Percentiles rank a stretch among this genome's conserved stretches.
Evolutionary conservation across 1,284 basidiomycete genomes (phyloP).

Genomic region (Neonothopanus nambi): DNA sequence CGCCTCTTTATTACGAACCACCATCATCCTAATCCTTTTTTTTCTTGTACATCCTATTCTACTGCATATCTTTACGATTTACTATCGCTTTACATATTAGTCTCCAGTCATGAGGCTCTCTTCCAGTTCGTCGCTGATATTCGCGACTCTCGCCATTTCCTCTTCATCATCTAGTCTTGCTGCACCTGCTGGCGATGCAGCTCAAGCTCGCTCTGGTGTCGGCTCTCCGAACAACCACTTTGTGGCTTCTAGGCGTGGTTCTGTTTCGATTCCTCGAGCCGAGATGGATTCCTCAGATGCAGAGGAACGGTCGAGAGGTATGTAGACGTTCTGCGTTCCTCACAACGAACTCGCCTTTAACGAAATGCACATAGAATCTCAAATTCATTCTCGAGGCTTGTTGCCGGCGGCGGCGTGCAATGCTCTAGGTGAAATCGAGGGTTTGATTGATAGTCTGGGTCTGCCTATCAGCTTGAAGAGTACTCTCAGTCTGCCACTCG

Average conservation of each 20-base stretch:
- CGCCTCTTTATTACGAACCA: constrained; percentile 17
- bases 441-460: background rate
- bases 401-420: background rate
- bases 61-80: constrained; percentile 9
- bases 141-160: constrained; percentile 46
- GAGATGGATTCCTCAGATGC: constrained; percentile 1
- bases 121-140: constrained; percentile 43
- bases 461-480: background rate
- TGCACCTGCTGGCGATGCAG: constrained; percentile 36
- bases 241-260: constrained; percentile 10
- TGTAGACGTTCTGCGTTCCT: background rate
- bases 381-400: background rate
- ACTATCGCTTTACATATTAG: background rate
- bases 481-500: background rate
- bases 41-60: constrained; percentile 15
- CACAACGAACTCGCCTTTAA: constrained; percentile 3
- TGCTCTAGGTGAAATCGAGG: background rate
- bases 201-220: constrained; percentile 16
- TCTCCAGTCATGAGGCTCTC: constrained; percentile 41
- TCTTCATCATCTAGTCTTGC: constrained; percentile 42
- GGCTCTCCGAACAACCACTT: constrained; percentile 11
- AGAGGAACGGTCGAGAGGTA: constrained; percentile 5
- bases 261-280: constrained; percentile 5
- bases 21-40: constrained; percentile 15
- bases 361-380: background rate